A percentile compares a stretch with the other conserved stretches of the same genome.
These are phyloP conservation scores for Trichomonas vaginalis DNA, from an alignment of 208 protist genomes.

Conservation along the genomic window DNA sequence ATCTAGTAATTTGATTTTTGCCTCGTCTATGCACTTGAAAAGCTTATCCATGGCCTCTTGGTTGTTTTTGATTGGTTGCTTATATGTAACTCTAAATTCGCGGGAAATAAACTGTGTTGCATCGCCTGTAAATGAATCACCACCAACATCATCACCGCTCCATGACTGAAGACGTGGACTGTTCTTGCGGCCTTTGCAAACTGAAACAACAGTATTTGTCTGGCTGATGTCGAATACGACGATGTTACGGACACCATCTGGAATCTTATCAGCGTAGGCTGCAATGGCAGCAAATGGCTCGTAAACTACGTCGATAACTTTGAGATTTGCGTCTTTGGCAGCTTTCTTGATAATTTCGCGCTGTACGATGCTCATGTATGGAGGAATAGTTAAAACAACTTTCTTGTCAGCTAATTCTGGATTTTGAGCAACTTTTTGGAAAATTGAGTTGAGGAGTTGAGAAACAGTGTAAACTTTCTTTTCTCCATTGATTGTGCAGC, in stretches of 20 bases:
- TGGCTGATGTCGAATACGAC: neutral
- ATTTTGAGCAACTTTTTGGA: neutral
- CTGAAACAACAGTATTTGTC: neutral
- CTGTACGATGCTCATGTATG: neutral
- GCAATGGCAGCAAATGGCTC: slow-evolving; percentile 56
- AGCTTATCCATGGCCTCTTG: too few relatives aligned
- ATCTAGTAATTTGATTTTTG: too few relatives aligned
- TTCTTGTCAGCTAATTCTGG: neutral
- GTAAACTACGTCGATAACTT: slow-evolving; percentile 54
- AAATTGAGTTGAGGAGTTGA: neutral
- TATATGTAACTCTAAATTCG: too few relatives aligned
- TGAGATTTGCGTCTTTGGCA: slow-evolving; percentile 36
- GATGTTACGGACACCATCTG: slow-evolving; percentile 38
- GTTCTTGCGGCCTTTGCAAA: too few relatives aligned
- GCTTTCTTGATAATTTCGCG: slow-evolving; percentile 24
- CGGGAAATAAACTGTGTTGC: too few relatives aligned
- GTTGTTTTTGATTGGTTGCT: too few relatives aligned
- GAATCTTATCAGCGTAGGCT: slow-evolving; percentile 40
- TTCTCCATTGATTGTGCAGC: neutral
- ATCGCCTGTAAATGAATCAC: too few relatives aligned
- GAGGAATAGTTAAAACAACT: neutral
- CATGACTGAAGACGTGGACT: too few relatives aligned
- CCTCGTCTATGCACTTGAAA: too few relatives aligned
- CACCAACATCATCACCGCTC: too few relatives aligned
- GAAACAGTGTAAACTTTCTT: neutral